Evolutionary conservation across 306 rosid species (phyloP).

Genomic region (Carpinus viminea): DNA sequence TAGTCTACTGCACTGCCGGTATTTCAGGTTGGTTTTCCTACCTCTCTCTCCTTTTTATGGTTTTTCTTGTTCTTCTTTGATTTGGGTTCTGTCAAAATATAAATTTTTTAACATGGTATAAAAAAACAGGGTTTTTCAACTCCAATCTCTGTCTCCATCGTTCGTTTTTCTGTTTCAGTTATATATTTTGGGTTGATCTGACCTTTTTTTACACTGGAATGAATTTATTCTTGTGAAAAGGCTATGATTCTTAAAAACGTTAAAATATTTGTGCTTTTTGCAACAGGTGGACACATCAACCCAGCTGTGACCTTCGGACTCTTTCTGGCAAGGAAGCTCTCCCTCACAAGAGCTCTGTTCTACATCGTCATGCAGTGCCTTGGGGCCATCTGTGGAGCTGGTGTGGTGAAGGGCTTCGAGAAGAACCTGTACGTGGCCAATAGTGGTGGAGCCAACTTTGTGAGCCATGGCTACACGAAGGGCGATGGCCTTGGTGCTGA

Average conservation of each 20-base stretch:
- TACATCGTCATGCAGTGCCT: conserved; percentile 84
- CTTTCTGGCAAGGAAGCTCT: conserved; percentile 80
- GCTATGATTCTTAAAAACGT: not conserved
- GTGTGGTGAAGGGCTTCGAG: conserved; percentile 79
- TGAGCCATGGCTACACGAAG: conserved; percentile 74
- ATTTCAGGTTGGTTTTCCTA: conserved; percentile 54
- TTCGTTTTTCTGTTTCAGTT: too few species aligned
- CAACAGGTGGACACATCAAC: conserved; percentile 86
- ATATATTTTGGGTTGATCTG: not conserved
- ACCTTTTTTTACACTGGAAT: not conserved
- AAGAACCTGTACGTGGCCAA: conserved; percentile 39
- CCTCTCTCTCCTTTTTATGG: not conserved
- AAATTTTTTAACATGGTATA: too few species aligned
- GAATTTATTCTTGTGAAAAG: not conserved
- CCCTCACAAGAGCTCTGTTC: conserved; percentile 74
- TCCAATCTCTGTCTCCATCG: too few species aligned
- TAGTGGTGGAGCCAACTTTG: conserved; percentile 76
- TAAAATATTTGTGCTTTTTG: conserved; percentile 11
- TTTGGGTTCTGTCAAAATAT: not conserved
- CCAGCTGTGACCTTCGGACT: conserved; percentile 94
- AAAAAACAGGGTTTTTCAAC: too few species aligned
- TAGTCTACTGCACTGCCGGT: conserved; percentile 94
- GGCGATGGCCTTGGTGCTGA: conserved; percentile 90
- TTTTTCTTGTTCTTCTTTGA: not conserved
- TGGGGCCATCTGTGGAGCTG: conserved; percentile 97